Evolutionary conservation across 1,284 basidiomycete species (phyloP).

Genomic region (Apiotrichum sp.): DNA sequence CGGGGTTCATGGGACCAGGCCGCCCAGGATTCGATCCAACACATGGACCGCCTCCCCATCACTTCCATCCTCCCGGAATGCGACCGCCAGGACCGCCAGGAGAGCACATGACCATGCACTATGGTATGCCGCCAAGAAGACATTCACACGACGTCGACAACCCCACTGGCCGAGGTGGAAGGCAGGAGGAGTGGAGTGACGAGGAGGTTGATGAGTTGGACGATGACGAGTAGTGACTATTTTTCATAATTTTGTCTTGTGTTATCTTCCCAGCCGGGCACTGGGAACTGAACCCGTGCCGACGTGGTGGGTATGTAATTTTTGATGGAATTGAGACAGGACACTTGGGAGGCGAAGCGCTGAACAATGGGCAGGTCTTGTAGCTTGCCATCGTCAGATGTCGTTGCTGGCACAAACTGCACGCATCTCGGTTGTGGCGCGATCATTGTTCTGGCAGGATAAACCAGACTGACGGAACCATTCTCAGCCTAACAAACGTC

Average conservation of each 20-base stretch:
- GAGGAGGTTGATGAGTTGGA: slow-evolving; percentile 20
- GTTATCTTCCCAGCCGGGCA: background rate
- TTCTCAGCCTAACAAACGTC: too few species aligned
- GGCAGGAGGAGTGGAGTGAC: slow-evolving; percentile 6
- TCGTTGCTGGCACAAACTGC: too few species aligned
- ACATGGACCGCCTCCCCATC: slow-evolving; percentile 4
- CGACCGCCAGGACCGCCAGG: slow-evolving; percentile 1
- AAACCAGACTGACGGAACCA: too few species aligned
- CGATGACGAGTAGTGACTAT: slow-evolving; percentile 7
- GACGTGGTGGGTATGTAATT: background rate
- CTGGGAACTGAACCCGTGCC: too few species aligned
- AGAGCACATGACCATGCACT: background rate
- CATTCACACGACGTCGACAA: slow-evolving; percentile 8
- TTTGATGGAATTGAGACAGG: background rate
- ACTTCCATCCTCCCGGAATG: slow-evolving; percentile 2
- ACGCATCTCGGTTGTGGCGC: too few species aligned
- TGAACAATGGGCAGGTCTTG: too few species aligned
- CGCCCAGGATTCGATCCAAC: slow-evolving; percentile 4
- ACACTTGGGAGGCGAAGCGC: too few species aligned
- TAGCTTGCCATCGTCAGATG: too few species aligned
- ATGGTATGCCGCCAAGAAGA: slow-evolving; percentile 1
- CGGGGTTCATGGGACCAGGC: slow-evolving; percentile 3
- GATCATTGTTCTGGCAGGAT: too few species aligned
- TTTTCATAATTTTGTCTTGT: background rate
- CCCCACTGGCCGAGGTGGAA: background rate